Evolutionary conservation across 495 filamentous ascomycete species (phyloP).

Genomic region (Lophiotrema nucula): DNA sequence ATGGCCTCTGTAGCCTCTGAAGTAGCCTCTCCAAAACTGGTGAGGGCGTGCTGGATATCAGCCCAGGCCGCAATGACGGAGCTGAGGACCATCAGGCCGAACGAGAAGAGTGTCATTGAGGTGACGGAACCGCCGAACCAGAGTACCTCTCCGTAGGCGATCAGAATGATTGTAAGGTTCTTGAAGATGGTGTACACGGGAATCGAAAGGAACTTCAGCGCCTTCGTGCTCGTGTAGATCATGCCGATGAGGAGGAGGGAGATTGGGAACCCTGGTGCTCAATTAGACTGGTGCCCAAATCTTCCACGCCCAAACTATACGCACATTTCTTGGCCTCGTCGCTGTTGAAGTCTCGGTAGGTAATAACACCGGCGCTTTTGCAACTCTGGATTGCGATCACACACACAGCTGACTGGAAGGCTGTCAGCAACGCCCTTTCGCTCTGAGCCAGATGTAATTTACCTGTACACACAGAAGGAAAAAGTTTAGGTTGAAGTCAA

Average conservation of each 20-base stretch:
- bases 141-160: constrained; percentile 96
- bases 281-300: constrained; percentile 4
- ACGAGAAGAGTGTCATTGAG: constrained; percentile 84
- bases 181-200: constrained; percentile 99
- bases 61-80: constrained; percentile 97
- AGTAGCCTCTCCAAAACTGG: constrained; percentile 54
- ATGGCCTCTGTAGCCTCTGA: constrained; percentile 64
- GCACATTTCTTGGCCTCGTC: constrained; percentile 91
- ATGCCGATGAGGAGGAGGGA: constrained; percentile 95
- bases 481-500: constrained; percentile 94
- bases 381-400: constrained; percentile 80
- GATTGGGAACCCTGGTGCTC: constrained; percentile 85
- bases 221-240: constrained; percentile 98
- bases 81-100: constrained; percentile 95
- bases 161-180: constrained; percentile 98
- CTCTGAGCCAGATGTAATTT: constrained; percentile 38
- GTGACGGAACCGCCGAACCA: constrained; percentile 98
- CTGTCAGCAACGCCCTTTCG: constrained; percentile 11
- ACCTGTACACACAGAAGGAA: constrained; percentile 92
- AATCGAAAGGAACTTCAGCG: constrained; percentile 93
- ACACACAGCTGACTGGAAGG: constrained; percentile 78
- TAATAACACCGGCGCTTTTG: constrained; percentile 81
- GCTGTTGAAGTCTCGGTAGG: constrained; percentile 83
- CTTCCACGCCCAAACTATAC: constrained; percentile 31
- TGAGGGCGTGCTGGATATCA: constrained; percentile 85